Percentiles rank a stretch among this genome's conserved stretches.
Evolutionary conservation across 768 basidiomycete species (phyloP).

Genomic region (Pleurotus citrinopileatus): DNA sequence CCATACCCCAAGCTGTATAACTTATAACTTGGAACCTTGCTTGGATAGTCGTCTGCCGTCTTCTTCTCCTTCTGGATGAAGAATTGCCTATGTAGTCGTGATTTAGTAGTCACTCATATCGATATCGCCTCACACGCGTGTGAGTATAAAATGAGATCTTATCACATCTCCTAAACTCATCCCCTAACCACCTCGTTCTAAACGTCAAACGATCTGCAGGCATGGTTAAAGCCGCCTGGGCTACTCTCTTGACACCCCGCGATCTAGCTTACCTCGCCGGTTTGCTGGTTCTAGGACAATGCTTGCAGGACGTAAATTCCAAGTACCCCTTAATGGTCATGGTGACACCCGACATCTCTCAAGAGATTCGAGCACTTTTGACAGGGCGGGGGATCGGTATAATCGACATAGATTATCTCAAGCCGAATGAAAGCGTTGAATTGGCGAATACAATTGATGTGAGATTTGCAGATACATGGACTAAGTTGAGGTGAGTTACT

Average conservation of each 20-base stretch:
- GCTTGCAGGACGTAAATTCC: slow-evolving; percentile 51
- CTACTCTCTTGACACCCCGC: slow-evolving; percentile 27
- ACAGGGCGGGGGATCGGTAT: slow-evolving; percentile 48
- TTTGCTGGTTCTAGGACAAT: slow-evolving; percentile 56
- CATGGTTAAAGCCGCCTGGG: slow-evolving; percentile 41
- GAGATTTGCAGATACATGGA: slow-evolving; percentile 72
- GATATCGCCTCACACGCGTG: too few species aligned
- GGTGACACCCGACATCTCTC: slow-evolving; percentile 58
- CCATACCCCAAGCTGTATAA: too few species aligned
- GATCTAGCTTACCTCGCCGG: slow-evolving; percentile 58
- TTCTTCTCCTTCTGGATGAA: too few species aligned
- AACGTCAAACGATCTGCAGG: too few species aligned
- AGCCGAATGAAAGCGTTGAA: slow-evolving; percentile 45
- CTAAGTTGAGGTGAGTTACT: slow-evolving; percentile 49
- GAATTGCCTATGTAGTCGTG: too few species aligned
- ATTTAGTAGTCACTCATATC: too few species aligned
- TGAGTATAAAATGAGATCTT: too few species aligned
- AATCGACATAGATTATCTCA: slow-evolving; percentile 57
- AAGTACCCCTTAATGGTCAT: slow-evolving; percentile 80
- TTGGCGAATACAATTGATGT: slow-evolving; percentile 38
- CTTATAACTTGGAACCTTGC: too few species aligned
- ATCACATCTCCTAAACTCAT: too few species aligned
- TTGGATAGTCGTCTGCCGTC: too few species aligned
- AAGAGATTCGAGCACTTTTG: slow-evolving; percentile 51
- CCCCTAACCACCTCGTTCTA: too few species aligned